Evolutionary conservation across 495 filamentous ascomycete species (phyloP).

Genomic region (Talaromyces wortmannii): DNA sequence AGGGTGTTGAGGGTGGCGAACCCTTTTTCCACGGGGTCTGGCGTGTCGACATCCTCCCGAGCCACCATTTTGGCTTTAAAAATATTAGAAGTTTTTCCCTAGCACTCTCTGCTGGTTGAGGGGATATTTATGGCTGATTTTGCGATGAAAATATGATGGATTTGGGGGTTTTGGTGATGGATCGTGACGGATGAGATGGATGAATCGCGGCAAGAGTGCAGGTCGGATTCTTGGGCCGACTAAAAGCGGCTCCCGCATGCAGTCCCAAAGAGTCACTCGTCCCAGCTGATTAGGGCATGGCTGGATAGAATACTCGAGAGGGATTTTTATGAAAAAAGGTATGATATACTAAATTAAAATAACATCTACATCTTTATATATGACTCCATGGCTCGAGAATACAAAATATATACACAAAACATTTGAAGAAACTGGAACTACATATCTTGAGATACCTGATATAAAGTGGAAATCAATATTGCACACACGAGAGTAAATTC

Average conservation of each 20-base stretch:
- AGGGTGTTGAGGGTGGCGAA: conserved; percentile 74
- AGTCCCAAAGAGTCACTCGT: neutral
- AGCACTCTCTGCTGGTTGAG: neutral
- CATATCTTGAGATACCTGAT: too few species aligned
- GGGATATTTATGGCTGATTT: neutral
- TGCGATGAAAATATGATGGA: neutral
- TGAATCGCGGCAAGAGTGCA: conserved; percentile 8
- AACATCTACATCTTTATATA: too few species aligned
- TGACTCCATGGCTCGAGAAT: too few species aligned
- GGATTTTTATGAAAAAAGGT: too few species aligned
- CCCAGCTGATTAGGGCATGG: too few species aligned
- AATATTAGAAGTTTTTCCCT: neutral
- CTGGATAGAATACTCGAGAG: too few species aligned
- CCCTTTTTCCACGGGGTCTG: conserved; percentile 64
- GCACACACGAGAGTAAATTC: too few species aligned
- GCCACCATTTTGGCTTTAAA: conserved; percentile 31
- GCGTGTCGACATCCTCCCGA: conserved; percentile 44
- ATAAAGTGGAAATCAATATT: too few species aligned
- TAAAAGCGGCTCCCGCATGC: neutral
- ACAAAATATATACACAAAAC: too few species aligned
- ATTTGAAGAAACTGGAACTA: too few species aligned
- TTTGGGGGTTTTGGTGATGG: conserved; percentile 11
- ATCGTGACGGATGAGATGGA: conserved; percentile 14
- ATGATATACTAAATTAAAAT: too few species aligned
- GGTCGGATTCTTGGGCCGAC: neutral